These are phyloP conservation scores for Stromatinia cepivora DNA, from an alignment of 2,329 filamentous ascomycete genomes.

Conservation along the genomic window DNA sequence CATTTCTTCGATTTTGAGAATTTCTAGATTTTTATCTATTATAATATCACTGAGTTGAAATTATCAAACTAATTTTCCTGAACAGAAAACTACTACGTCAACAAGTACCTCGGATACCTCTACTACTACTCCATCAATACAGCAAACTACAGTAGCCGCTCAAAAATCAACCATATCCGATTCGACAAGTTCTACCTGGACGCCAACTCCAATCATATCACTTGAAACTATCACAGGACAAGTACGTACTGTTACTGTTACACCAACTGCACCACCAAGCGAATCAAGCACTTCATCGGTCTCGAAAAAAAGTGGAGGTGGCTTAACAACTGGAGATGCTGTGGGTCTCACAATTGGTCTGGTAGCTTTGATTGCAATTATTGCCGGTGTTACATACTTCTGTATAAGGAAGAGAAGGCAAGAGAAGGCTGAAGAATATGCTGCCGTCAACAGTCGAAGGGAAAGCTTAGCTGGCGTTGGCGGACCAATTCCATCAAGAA, in stretches of 20 bases:
- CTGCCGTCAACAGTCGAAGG: slow-evolving; percentile 29
- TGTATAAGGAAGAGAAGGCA: slow-evolving; percentile 48
- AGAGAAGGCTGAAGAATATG: slow-evolving; percentile 43
- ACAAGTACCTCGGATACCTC: slow-evolving; percentile 19
- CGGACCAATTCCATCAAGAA: slow-evolving; percentile 36
- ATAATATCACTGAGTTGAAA: not conserved
- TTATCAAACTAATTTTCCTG: slow-evolving; percentile 10
- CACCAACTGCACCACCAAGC: slow-evolving; percentile 45
- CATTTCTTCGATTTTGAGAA: slow-evolving; percentile 21
- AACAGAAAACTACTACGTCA: slow-evolving; percentile 8
- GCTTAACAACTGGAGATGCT: slow-evolving; percentile 50
- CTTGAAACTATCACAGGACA: slow-evolving; percentile 58
- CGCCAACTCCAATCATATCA: slow-evolving; percentile 42
- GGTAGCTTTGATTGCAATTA: slow-evolving; percentile 46
- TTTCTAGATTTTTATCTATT: not conserved
- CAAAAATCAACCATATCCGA: slow-evolving; percentile 18
- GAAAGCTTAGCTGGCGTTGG: slow-evolving; percentile 31
- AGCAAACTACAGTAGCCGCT: slow-evolving; percentile 14
- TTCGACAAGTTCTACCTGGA: slow-evolving; percentile 38
- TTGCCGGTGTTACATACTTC: slow-evolving; percentile 45
- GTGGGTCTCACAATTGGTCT: slow-evolving; percentile 56
- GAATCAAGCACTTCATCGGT: slow-evolving; percentile 25
- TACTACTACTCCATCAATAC: slow-evolving; percentile 12
- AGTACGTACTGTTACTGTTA: slow-evolving; percentile 56
- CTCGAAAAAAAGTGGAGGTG: slow-evolving; percentile 33